These are phyloP conservation scores for Solanum gracilifrons DNA, from an alignment of 257 asterid species.

Conservation along the genomic window DNA sequence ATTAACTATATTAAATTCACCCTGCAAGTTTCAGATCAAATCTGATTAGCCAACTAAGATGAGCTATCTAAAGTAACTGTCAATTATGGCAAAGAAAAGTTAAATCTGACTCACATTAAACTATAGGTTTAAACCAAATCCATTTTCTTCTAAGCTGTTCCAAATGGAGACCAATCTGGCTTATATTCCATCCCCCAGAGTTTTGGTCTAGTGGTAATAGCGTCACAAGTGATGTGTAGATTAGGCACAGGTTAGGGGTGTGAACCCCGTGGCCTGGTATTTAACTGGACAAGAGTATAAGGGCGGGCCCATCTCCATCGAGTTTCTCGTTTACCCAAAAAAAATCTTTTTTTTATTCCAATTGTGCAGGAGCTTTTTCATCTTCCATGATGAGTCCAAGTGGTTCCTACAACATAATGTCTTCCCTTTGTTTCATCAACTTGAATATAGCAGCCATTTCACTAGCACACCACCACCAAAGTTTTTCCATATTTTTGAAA, in stretches of 20 bases:
- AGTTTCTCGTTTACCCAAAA: neutral
- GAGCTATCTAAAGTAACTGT: neutral
- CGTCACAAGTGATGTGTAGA: neutral
- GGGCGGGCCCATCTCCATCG: neutral
- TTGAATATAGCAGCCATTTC: conserved; percentile 1
- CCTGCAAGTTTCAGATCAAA: neutral
- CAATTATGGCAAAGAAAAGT: neutral
- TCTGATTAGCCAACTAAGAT: neutral
- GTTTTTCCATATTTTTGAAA: neutral
- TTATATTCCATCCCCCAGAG: neutral
- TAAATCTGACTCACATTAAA: neutral
- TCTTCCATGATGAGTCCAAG: neutral
- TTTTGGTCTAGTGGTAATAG: neutral
- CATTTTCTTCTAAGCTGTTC: neutral
- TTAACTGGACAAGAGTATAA: neutral
- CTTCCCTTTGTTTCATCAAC: neutral
- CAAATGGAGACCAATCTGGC: neutral
- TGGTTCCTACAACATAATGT: neutral
- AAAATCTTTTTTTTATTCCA: neutral
- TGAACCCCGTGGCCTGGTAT: neutral
- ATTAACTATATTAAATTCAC: neutral
- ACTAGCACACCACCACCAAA: neutral
- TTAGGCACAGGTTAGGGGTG: neutral
- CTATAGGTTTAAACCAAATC: neutral
- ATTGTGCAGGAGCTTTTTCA: neutral